phyloP scores from a whole-genome alignment of 768 basidiomycete species.

The Naganishia antarctica region DNA sequence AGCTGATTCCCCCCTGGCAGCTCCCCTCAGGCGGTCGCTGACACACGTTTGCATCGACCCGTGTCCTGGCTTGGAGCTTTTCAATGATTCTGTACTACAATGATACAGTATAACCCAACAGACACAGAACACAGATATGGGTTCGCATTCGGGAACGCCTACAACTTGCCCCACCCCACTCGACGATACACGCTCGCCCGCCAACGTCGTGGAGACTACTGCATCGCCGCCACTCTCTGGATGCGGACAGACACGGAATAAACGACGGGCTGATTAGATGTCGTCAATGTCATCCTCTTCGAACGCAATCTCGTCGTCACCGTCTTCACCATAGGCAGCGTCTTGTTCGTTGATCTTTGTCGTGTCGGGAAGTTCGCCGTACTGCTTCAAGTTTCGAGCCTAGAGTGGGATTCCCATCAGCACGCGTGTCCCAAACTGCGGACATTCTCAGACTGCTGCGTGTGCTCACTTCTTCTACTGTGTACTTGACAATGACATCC shows the following conservation, averaged over 20 bases:
- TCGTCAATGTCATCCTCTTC: slow-evolving; percentile 50
- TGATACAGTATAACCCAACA: slow-evolving; percentile 19
- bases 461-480: slow-evolving; percentile 67
- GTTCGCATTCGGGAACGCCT: slow-evolving; percentile 5
- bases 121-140: slow-evolving; percentile 10
- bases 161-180: slow-evolving; percentile 12
- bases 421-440: no score
- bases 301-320: slow-evolving; percentile 47
- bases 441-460: background rate
- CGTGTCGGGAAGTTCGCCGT: slow-evolving; percentile 93
- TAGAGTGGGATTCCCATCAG: slow-evolving; percentile 4
- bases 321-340: slow-evolving; percentile 56
- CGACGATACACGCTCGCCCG: background rate
- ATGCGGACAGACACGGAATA: no score
- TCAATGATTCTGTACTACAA: slow-evolving; percentile 11
- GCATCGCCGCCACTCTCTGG: background rate
- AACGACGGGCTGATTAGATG: slow-evolving; percentile 31
- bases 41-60: no score
- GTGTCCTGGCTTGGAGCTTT: background rate
- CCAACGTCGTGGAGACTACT: background rate
- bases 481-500: slow-evolving; percentile 98
- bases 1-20: no score
- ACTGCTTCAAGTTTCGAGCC: slow-evolving; percentile 74
- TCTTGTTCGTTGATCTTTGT: slow-evolving; percentile 98
- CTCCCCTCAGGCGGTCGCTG: no score